phyloP scores from a whole-genome alignment of 2,329 filamentous ascomycete genomes.

The Diplodia intermedia region DNA sequence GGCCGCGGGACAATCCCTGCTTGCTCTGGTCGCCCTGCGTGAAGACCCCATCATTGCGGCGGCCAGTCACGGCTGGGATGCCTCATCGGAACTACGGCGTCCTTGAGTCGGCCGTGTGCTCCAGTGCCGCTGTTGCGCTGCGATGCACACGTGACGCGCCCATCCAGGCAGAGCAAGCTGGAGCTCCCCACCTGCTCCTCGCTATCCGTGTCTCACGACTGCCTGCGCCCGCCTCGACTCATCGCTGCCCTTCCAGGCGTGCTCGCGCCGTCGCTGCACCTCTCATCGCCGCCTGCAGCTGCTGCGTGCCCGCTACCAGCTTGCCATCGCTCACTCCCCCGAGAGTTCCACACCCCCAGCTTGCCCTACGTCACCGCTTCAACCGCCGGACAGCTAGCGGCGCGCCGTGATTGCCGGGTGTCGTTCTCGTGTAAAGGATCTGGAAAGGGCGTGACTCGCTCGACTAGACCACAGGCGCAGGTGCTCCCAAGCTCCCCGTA shows the following conservation, averaged over 20 bases:
- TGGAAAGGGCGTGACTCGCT: neutral
- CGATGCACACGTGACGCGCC: constrained; percentile 16
- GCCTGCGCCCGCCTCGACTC: constrained; percentile 8
- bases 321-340: constrained; percentile 14
- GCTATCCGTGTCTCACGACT: constrained; percentile 19
- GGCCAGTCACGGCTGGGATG: constrained; percentile 19
- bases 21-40: constrained; percentile 27
- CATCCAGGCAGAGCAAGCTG: constrained; percentile 5
- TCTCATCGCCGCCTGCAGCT: neutral
- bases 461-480: neutral
- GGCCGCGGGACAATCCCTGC: constrained; percentile 22
- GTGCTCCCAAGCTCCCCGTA: constrained; percentile 4
- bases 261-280: constrained; percentile 8
- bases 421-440: constrained; percentile 1
- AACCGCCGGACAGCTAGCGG: constrained; percentile 7
- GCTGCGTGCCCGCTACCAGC: neutral
- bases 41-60: constrained; percentile 24
- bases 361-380: constrained; percentile 30
- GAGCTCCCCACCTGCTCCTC: constrained; percentile 28
- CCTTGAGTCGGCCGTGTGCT: constrained; percentile 19
- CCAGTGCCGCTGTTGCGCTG: constrained; percentile 11
- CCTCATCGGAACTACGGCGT: constrained; percentile 10
- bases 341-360: constrained; percentile 9
- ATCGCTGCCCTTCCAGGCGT: neutral
- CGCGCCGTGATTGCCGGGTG: constrained; percentile 7